Evolutionary conservation across 2,329 filamentous ascomycete species (phyloP).

Genomic region (Fusarium tuaranense): DNA sequence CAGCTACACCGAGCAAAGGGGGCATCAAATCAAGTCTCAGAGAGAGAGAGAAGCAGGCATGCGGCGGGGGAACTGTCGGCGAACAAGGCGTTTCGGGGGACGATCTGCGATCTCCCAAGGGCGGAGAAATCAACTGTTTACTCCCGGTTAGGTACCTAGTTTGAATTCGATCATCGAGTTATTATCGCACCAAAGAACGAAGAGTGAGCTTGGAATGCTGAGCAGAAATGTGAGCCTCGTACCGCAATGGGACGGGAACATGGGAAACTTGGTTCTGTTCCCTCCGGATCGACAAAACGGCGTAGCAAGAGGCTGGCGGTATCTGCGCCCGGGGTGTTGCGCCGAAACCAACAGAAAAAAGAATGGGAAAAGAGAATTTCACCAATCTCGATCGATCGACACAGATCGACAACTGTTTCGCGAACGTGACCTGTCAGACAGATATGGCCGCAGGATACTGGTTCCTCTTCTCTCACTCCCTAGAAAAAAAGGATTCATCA

Average conservation of each 20-base stretch:
- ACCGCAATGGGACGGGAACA: not conserved
- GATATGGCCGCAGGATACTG: slow-evolving; percentile 24
- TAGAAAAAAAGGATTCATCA: slow-evolving; percentile 2
- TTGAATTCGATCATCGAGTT: slow-evolving; percentile 12
- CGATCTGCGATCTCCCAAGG: slow-evolving; percentile 12
- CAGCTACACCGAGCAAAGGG: slow-evolving; percentile 12
- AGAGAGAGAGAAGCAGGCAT: not conserved
- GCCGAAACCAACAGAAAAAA: not conserved
- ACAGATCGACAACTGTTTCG: slow-evolving; percentile 25
- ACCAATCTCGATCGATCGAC: slow-evolving; percentile 41
- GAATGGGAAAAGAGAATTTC: slow-evolving; percentile 9
- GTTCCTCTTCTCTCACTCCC: not conserved
- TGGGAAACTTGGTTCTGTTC: slow-evolving; percentile 17
- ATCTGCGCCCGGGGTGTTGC: slow-evolving; percentile 12
- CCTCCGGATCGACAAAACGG: not conserved
- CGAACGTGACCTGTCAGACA: slow-evolving; percentile 34
- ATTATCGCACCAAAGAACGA: slow-evolving; percentile 5
- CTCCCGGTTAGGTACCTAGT: not conserved
- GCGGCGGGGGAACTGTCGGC: slow-evolving; percentile 23
- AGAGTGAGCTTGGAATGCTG: not conserved
- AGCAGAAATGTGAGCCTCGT: not conserved
- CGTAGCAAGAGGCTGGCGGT: not conserved
- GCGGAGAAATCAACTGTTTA: slow-evolving; percentile 17
- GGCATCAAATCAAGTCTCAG: not conserved
- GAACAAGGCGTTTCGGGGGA: slow-evolving; percentile 40